These are phyloP conservation scores for Colletotrichum gigasporum DNA, from an alignment of 2,329 filamentous ascomycete species.

Conservation along the genomic window DNA sequence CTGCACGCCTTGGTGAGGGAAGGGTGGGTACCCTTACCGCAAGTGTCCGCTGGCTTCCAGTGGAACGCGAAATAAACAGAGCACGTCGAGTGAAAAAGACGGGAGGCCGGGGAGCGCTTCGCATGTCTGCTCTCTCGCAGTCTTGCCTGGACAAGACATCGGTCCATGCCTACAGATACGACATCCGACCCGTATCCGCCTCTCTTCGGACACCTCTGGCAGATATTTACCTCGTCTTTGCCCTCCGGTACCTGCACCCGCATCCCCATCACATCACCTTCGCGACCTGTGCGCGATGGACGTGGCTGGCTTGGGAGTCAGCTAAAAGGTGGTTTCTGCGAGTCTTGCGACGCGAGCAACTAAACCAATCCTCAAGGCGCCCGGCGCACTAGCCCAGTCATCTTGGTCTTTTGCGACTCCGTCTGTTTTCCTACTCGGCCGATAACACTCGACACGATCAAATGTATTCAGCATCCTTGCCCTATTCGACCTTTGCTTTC, in stretches of 20 bases:
- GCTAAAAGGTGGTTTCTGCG: background rate
- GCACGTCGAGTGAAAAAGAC: background rate
- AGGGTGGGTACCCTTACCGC: too few relatives aligned
- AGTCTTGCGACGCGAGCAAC: constrained; percentile 16
- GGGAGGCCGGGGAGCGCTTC: constrained; percentile 1
- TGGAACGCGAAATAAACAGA: constrained; percentile 21
- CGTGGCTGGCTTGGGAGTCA: constrained; percentile 1
- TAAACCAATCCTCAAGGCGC: background rate
- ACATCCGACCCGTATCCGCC: too few relatives aligned
- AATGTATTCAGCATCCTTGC: constrained; percentile 15
- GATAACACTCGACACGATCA: background rate
- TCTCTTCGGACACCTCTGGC: too few relatives aligned
- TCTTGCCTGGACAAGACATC: background rate
- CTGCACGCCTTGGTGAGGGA: too few relatives aligned
- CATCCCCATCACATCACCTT: background rate
- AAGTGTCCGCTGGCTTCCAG: too few relatives aligned
- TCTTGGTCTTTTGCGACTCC: background rate
- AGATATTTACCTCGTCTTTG: background rate
- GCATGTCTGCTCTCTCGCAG: background rate
- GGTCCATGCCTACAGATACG: too few relatives aligned
- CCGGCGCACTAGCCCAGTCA: too few relatives aligned
- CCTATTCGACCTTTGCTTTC: background rate
- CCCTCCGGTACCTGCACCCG: too few relatives aligned
- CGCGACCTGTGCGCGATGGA: background rate
- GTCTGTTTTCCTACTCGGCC: background rate